phyloP scores from a whole-genome alignment of 2,329 filamentous ascomycete genomes.

The Cladosporium sp. region DNA sequence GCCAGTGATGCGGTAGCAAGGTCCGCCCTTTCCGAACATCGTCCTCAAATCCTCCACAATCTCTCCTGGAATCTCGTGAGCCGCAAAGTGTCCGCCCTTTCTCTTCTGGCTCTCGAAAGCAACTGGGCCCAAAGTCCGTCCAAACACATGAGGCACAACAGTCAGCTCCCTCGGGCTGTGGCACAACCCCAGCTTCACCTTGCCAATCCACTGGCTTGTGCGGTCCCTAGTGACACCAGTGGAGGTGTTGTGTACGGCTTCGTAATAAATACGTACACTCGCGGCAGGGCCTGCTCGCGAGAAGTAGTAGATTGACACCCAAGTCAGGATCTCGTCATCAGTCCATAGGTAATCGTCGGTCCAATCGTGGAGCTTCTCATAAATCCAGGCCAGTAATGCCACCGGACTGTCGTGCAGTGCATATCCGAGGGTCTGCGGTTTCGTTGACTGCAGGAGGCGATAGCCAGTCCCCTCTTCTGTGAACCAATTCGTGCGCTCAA shows the following conservation, averaged over 20 bases:
- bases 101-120: conserved; percentile 57
- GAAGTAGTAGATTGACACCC: conserved; percentile 74
- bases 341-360: conserved; percentile 72
- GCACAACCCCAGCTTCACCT: conserved; percentile 55
- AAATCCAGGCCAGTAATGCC: conserved; percentile 74
- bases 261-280: conserved; percentile 72
- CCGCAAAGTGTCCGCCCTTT: conserved; percentile 61
- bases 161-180: conserved; percentile 62
- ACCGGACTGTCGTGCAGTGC: conserved; percentile 70
- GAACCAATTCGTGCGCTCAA: conserved; percentile 62
- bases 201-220: conserved; percentile 46
- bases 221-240: conserved; percentile 35
- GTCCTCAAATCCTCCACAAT: conserved; percentile 54
- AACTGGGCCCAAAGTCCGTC: conserved; percentile 58
- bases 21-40: conserved; percentile 56
- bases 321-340: conserved; percentile 74
- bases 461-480: conserved; percentile 60
- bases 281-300: conserved; percentile 69
- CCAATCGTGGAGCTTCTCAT: conserved; percentile 80
- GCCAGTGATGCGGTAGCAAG: conserved; percentile 27
- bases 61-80: conserved; percentile 57
- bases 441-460: conserved; percentile 62
- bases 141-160: conserved; percentile 59
- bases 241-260: conserved; percentile 51
- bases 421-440: conserved; percentile 73